Percentiles rank a stretch among this genome's conserved stretches.
These are phyloP conservation scores for Pachyrhizus erosus DNA, from an alignment of 306 rosid genomes.

Conservation along the genomic window DNA sequence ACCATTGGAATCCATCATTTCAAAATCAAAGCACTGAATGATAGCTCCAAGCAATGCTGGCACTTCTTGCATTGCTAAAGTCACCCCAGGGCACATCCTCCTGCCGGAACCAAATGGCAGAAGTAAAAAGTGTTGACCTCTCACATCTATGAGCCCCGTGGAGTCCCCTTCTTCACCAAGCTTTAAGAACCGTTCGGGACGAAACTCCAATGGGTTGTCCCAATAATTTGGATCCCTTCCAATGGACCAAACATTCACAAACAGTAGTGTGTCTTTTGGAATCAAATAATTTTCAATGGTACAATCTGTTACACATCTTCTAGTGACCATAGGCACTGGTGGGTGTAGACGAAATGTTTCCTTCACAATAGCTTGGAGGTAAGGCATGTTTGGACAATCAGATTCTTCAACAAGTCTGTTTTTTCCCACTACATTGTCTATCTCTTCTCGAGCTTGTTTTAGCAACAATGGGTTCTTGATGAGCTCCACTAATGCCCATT, in stretches of 20 bases:
- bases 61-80: constrained; percentile 39
- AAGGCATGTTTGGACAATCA: constrained; percentile 48
- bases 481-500: constrained; percentile 53
- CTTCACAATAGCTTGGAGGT: constrained; percentile 52
- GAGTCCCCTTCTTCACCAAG: background rate
- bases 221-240: constrained; percentile 53
- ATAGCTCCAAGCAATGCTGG: constrained; percentile 43
- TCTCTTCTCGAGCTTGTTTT: constrained; percentile 47
- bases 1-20: constrained; percentile 1
- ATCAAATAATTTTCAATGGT: constrained; percentile 40
- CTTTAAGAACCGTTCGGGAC: constrained; percentile 40
- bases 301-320: constrained; percentile 45
- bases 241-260: constrained; percentile 50
- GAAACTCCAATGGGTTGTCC: constrained; percentile 49
- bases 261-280: constrained; percentile 22
- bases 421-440: constrained; percentile 38
- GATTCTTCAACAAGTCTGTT: constrained; percentile 44
- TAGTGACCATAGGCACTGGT: constrained; percentile 34
- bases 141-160: background rate
- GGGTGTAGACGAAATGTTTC: constrained; percentile 56
- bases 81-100: constrained; percentile 50
- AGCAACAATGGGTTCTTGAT: constrained; percentile 43
- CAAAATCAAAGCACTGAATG: constrained; percentile 56
- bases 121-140: constrained; percentile 41
- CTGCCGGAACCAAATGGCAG: constrained; percentile 61